phyloP scores from a whole-genome alignment of 2,329 filamentous ascomycete species.

The Xylariaceae sp. region DNA sequence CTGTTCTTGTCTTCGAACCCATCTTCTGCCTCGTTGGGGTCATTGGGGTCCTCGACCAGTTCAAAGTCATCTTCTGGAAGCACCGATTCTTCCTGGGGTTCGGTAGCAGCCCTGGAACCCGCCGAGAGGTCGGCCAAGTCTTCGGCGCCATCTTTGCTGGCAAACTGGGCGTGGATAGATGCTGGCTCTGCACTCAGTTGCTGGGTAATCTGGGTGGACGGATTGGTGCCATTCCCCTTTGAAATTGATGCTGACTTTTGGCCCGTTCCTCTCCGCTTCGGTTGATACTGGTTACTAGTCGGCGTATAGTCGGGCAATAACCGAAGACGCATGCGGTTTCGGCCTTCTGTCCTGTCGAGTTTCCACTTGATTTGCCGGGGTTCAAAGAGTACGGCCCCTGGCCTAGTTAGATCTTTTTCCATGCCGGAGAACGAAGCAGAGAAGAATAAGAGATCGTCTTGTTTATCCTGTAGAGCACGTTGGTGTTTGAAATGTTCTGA shows the following conservation, averaged over 20 bases:
- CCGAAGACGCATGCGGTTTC: conserved; percentile 88
- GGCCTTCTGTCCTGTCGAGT: conserved; percentile 88
- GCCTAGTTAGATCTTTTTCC: conserved; percentile 67
- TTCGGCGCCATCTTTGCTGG: background rate
- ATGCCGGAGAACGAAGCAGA: conserved; percentile 70
- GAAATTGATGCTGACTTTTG: conserved; percentile 27
- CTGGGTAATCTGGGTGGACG: background rate
- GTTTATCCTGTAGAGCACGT: conserved; percentile 80
- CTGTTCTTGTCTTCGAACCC: conserved; percentile 96
- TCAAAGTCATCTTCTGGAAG: conserved; percentile 86
- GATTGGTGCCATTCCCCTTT: conserved; percentile 20
- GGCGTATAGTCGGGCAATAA: conserved; percentile 70
- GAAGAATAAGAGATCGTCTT: conserved; percentile 78
- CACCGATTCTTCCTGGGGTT: conserved; percentile 20
- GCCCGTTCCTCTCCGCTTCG: conserved; percentile 62
- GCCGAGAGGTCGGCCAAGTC: conserved; percentile 12
- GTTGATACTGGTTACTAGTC: conserved; percentile 68
- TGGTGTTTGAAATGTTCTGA: conserved; percentile 91
- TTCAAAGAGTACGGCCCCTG: conserved; percentile 72
- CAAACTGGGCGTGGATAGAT: background rate
- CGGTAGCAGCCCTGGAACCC: conserved; percentile 19
- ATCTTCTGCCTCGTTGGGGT: conserved; percentile 64
- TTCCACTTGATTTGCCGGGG: conserved; percentile 68
- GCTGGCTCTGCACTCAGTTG: background rate
- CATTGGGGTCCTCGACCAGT: conserved; percentile 86